Evolutionary conservation across 1,284 basidiomycete genomes (phyloP), one percentile per base, ranked within the genome.

Genomic region (Ustilago sp.): DNA sequence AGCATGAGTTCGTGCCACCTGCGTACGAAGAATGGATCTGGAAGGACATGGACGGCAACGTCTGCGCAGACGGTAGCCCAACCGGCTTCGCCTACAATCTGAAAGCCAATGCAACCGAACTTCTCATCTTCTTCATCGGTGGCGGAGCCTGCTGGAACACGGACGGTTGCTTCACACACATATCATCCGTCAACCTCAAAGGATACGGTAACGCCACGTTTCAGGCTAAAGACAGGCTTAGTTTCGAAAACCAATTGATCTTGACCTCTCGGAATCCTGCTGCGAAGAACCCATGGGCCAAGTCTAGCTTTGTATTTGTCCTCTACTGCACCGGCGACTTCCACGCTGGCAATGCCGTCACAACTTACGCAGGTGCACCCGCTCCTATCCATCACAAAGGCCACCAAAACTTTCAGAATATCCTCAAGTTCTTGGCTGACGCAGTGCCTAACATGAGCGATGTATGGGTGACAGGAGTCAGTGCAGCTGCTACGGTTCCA

Each of bases 251-350:
- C 8, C 58, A 67, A 28, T n/a, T 68, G n/a, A 54, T 68, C 34
- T 19, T 73, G 39, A 64, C 54, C 3, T 64, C 71, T 19, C 64
- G 71, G n/a, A 58, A 73, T 59, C 62, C 65, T 17, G 17, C 57
- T 4, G 43, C 57, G 15, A 38, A 41, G n/a, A 73, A 73, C 8
- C 71, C 71, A 0, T 73, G 61, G 58, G 28, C 50, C 31, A 53
- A 52, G 6, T 39, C 71, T 3, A 56, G 64, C 54, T 59, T 53
- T 23, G 58, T 68, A 41, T 73, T 68, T 23, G 61, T 73, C n/a
- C 71, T 65, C 8, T 73, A 73, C 43, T 73, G 71, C 54, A 73
- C 71, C 0, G 71, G 58, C 7, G 71, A 73, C 35, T 32, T 73
- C 23, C 71, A 73, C 28, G 65, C 43, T 9, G 70, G 64, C 19